phyloP scores from a whole-genome alignment of 768 basidiomycete genomes.

The Sarcomyxa edulis region DNA sequence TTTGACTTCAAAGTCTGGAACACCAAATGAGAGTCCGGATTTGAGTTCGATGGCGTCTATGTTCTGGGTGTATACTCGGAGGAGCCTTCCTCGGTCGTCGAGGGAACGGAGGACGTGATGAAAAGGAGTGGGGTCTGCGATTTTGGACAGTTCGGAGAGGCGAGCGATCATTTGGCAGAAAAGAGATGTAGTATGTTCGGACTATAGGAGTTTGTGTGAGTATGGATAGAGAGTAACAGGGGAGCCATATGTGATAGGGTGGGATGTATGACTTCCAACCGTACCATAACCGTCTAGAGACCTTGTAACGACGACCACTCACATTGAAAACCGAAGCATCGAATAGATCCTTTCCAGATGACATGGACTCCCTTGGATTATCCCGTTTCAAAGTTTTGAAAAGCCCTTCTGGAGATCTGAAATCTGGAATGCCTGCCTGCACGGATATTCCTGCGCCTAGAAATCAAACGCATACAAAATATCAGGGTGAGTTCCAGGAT shows the following conservation, averaged over 20 bases:
- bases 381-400: slow-evolving; percentile 76
- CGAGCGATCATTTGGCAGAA: slow-evolving; percentile 91
- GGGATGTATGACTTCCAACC: too few relatives aligned
- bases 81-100: slow-evolving; percentile 69
- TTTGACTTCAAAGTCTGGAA: slow-evolving; percentile 62
- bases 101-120: slow-evolving; percentile 70
- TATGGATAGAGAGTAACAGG: slow-evolving; percentile 3
- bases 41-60: slow-evolving; percentile 87
- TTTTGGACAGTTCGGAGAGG: slow-evolving; percentile 65
- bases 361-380: slow-evolving; percentile 65
- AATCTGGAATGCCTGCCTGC: slow-evolving; percentile 85
- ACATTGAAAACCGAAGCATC: slow-evolving; percentile 89
- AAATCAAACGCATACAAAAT: too few relatives aligned
- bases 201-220: slow-evolving; percentile 33
- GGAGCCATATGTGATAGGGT: background rate
- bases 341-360: slow-evolving; percentile 83
- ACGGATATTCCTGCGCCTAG: slow-evolving; percentile 90
- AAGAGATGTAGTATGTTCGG: slow-evolving; percentile 66
- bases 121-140: slow-evolving; percentile 76
- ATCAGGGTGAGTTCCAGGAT: slow-evolving; percentile 1
- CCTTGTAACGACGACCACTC: slow-evolving; percentile 26
- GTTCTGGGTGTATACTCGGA: slow-evolving; percentile 91
- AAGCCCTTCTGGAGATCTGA: slow-evolving; percentile 75
- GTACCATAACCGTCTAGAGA: too few relatives aligned
- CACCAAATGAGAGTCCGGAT: slow-evolving; percentile 83